These are phyloP conservation scores for Candida frijolesensis DNA, from an alignment of 1,139 yeast genomes.

Conservation along the genomic window DNA sequence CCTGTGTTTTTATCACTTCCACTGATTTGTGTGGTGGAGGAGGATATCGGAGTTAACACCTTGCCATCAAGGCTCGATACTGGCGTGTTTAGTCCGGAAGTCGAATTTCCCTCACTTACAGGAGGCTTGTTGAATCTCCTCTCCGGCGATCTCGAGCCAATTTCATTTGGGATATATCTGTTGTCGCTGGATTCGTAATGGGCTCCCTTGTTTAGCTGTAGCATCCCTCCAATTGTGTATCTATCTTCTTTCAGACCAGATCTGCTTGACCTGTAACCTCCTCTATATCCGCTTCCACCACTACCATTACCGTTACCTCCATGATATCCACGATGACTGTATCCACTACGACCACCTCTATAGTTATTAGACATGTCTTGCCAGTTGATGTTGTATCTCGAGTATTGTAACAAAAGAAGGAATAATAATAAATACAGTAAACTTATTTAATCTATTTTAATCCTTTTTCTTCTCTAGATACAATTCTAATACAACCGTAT, in stretches of 20 bases:
- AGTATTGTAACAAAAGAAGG: not conserved
- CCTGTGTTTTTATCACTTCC: slow-evolving; percentile 41
- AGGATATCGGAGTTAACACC: slow-evolving; percentile 3
- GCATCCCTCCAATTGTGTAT: slow-evolving; percentile 9
- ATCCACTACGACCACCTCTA: slow-evolving; percentile 10
- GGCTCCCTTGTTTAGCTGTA: slow-evolving; percentile 10
- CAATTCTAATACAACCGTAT: not conserved
- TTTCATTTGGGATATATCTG: slow-evolving; percentile 11
- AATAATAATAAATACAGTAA: not conserved
- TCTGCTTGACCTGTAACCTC: slow-evolving; percentile 8
- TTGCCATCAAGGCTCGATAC: slow-evolving; percentile 4
- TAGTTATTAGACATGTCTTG: not conserved
- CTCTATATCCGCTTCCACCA: slow-evolving; percentile 15
- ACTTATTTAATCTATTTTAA: not conserved
- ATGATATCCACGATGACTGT: slow-evolving; percentile 15
- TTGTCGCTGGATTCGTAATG: slow-evolving; percentile 15
- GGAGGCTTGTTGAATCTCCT: slow-evolving; percentile 1
- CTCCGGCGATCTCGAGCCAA: slow-evolving; percentile 6
- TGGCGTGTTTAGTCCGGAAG: slow-evolving; percentile 14
- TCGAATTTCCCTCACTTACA: not conserved
- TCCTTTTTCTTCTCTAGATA: not conserved
- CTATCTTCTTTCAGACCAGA: slow-evolving; percentile 1
- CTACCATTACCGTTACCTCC: slow-evolving; percentile 12
- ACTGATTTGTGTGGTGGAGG: not conserved
- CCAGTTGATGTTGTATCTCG: not conserved